Base-by-base conservation (phyloP, 192 early-diverging fungal genomes). In the Entomortierella parvispora region DNA sequence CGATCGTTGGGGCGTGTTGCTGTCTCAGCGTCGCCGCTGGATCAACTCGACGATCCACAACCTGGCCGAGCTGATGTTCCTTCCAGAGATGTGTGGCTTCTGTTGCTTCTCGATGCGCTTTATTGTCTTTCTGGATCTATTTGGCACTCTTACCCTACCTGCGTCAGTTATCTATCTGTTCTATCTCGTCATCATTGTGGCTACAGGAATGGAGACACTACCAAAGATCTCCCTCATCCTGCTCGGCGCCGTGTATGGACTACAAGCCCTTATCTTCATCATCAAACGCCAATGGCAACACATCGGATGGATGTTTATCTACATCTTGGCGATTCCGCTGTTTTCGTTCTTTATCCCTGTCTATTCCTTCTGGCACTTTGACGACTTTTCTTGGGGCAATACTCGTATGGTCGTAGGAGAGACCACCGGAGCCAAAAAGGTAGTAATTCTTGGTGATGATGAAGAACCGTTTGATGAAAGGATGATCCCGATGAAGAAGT, bases 31-130 rank as follows among this genome's bases (percentile, higher is more conserved):
- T 28, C 93, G 97, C 69, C 92, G 97, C 23, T 99, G 97, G 97
- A 99, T 99, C 82, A 99, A 99, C 83, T 97, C 96, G 12, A 99
- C 97, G 0, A 91, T 99, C 28, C 97, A 99, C 82, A 99, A 99
- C 71, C 78, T 97, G 67, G 82, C 94, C 45, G 97, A 99, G 83
- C 85, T 99, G 20, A 74, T 96, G 42, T 87, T 91, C 63, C 68
- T 97, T 23, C 87, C 90, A 2, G 89, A 97, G 68, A 88, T 99
- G 81, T 99, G 97, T 68, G 96, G 96, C 17, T 94, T 95, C 81
- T 97, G 94, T 83, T 99, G 94, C 82, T 95, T 99, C 82, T 97
- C 96, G 3, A 97, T 99, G 96, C 90, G 95, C 45, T 97, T 99
- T 80, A 88, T 99, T 25, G 95, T 99, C 11, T 92, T 97, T 69